Conservation (phyloP, 129 eudicot genomes). For the Centaurea solstitialis region DNA sequence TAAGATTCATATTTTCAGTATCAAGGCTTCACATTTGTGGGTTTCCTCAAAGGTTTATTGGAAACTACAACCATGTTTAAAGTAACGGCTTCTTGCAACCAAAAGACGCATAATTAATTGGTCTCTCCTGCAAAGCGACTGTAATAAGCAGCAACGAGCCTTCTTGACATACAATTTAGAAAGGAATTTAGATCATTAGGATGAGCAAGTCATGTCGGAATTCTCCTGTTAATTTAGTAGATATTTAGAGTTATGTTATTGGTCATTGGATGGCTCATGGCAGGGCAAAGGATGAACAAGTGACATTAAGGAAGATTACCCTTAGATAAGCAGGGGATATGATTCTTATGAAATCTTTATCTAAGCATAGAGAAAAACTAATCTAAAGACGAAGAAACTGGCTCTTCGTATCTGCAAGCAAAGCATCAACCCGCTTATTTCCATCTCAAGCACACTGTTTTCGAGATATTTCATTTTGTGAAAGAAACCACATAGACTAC, state of each 20-base stretch:
- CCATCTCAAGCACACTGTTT: background rate
- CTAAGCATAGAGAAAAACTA: background rate
- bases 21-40: background rate
- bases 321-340: background rate
- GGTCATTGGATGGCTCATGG: background rate
- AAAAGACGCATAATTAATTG: background rate
- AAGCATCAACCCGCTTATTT: background rate
- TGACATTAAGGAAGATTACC: background rate
- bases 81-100: background rate
- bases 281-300: background rate
- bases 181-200: background rate
- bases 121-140: background rate
- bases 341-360: background rate
- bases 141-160: background rate
- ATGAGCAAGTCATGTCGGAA: background rate
- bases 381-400: background rate
- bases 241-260: background rate
- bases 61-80: background rate
- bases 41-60: background rate
- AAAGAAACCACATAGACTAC: background rate
- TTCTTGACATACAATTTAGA: background rate
- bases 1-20: background rate
- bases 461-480: background rate
- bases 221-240: background rate
- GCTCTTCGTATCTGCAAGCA: background rate